Base-by-base conservation (phyloP, 805 yeast species). In the Wickerhamomyces canadensis region DNA sequence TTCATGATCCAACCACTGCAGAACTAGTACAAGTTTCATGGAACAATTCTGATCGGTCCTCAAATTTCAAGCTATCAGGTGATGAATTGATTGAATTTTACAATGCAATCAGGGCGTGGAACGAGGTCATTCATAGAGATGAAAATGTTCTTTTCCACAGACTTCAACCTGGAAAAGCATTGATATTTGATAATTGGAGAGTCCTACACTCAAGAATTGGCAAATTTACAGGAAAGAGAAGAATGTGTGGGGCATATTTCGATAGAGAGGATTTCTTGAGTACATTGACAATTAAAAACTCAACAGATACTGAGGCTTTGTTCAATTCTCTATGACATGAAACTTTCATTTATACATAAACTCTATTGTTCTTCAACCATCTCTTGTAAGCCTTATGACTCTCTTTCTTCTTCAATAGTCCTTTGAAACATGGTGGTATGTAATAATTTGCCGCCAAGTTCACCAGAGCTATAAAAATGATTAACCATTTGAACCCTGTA, bases 121-220 rank as follows among this genome's bases (percentile, higher is more conserved):
- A 72, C 43, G 55, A 55, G 24, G 63, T 80, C 40, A 68, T 80
- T 40, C 64, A 68, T 42, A 63, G 69, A 29, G 58, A 61, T 10
- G 70, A 69, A 31, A 70, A 76, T 48, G 80, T 76, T 52, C 58
- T 72, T 26, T 68, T 69, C 48, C 64, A 76, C 50, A 77, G 68
- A 47, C 64, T 81, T 48, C 63, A 60, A 34, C 86, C 88, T 0
- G 87, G 86, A 3, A 78, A 75, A 48, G 72, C 79, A 33, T 58
- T 80, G 45, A 73, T 81, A 28, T 80, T 80, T 52, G 86, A 81
- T 52, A 81, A 80, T 52, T 80, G 87, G 86, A 58, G 88, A 48
- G 76, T 78, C 16, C 66, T 80, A 57, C 88, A 81, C 54, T 77
- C 82, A 14, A 67, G 87, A 50, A 74, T 78, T 31, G 54, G 52